Evolutionary conservation across 108 stramenopile species (phyloP), one percentile per base, ranked within the genome.

Genomic region (Nitzschia sp.): DNA sequence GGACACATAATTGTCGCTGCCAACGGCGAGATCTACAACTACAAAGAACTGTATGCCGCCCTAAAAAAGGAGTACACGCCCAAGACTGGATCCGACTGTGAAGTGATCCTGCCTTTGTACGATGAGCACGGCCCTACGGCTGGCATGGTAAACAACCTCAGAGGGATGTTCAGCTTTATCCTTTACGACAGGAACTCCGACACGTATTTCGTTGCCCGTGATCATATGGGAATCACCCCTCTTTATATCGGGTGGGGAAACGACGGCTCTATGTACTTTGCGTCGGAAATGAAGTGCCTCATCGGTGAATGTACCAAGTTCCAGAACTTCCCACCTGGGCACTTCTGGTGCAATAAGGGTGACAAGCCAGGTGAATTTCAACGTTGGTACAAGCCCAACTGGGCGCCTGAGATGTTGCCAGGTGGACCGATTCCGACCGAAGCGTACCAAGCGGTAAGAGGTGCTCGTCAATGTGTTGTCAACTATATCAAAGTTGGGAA

Each of bases 21-120:
- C 52, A 99, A 99, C 77, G 98, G 98, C 21, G 98, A 99, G 85
- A 94, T 99, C 56, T 99, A 99, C 91, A 99, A 99, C 82, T 97
- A 95, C 93, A 92, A 92, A 82, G 96, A 97, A 69, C 76, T 98
- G 9, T 96, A 94, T 75, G 70, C 75, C 11, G 53, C 61, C 1
- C 79, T 96, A 21, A 69, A 81, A 23, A 69, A 58, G 30, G 79
- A 82, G 2, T 97, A 96, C 78, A 80, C 63, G 22, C 95, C 96
- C 41, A 57, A 82, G 73, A 98, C 98, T 32, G 96, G 97, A 36
- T 91, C 89, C 26, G 98, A 99, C 79, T 99, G 97, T 69, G 98
- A 99, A 71, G 84, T 88, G 22, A 94, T 99, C 73, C 80, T 99
- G 29, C 98, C 97, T 17, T 73, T 97, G 13, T 99, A 96, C 84